Evolutionary conservation across 768 basidiomycete genomes (phyloP).

Genomic region (Leccinum incarnatum): DNA sequence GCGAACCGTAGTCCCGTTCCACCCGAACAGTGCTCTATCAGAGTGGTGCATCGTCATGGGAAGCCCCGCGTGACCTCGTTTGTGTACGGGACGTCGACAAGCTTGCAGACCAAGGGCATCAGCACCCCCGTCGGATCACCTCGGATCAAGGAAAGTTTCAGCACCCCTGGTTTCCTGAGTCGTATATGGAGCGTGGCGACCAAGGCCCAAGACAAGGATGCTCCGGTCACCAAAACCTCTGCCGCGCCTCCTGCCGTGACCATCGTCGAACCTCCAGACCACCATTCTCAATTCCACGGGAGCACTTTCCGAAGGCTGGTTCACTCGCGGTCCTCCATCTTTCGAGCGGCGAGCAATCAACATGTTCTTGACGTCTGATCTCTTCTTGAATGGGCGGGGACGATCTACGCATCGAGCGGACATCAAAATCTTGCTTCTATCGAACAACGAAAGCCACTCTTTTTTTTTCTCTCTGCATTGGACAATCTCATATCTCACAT

Average conservation of each 20-base stretch:
- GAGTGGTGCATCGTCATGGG: slow-evolving; percentile 27
- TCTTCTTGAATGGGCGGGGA: slow-evolving; percentile 5
- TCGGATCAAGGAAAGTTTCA: slow-evolving; percentile 37
- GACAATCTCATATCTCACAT: slow-evolving; percentile 27
- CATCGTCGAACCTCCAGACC: slow-evolving; percentile 27
- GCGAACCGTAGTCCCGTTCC: slow-evolving; percentile 15
- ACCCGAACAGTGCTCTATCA: slow-evolving; percentile 23
- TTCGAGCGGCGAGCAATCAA: slow-evolving; percentile 32
- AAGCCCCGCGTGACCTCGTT: slow-evolving; percentile 29
- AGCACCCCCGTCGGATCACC: slow-evolving; percentile 17
- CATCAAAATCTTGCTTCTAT: slow-evolving; percentile 23
- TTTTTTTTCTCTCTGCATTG: slow-evolving; percentile 12
- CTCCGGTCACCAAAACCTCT: slow-evolving; percentile 7
- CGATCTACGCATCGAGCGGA: slow-evolving; percentile 17
- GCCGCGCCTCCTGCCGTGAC: slow-evolving; percentile 18
- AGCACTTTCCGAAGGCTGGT: slow-evolving; percentile 41
- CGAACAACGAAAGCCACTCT: slow-evolving; percentile 10
- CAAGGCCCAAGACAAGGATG: slow-evolving; percentile 36
- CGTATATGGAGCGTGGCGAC: slow-evolving; percentile 73
- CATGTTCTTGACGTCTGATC: slow-evolving; percentile 29
- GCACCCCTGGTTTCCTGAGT: slow-evolving; percentile 55
- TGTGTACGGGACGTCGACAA: slow-evolving; percentile 23
- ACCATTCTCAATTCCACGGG: slow-evolving; percentile 27
- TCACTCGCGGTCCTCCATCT: slow-evolving; percentile 44
- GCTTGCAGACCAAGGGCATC: slow-evolving; percentile 14